Conservation (phyloP, 352 stramenopile genomes). For the Phytophthora parvispora region DNA sequence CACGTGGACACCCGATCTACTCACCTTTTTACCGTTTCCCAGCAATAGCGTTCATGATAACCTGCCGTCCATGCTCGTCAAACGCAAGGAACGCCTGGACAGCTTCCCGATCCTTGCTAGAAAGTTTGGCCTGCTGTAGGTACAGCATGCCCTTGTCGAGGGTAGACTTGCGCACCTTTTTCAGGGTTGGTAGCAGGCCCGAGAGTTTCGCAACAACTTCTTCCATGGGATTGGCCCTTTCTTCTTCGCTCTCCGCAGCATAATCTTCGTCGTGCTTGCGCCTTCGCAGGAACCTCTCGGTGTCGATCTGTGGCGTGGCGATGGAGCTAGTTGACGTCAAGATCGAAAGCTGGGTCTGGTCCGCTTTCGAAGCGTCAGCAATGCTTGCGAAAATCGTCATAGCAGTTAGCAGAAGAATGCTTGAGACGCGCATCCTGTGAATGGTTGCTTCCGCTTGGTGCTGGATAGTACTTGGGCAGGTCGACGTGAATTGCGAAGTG, state of each 20-base stretch:
- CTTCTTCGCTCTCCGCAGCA: too few species aligned
- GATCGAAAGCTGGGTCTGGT: neutral
- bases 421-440: neutral
- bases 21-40: too few species aligned
- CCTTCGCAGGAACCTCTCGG: neutral
- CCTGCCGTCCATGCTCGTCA: neutral
- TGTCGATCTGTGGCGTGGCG: neutral
- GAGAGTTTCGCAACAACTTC: neutral
- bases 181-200: neutral
- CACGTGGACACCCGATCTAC: too few species aligned
- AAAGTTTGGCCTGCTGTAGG: neutral
- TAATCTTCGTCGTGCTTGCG: neutral
- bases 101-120: neutral
- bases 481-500: neutral
- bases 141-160: neutral
- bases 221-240: neutral
- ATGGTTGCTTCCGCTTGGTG: neutral
- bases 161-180: neutral
- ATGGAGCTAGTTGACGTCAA: neutral
- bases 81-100: neutral
- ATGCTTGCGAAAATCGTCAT: neutral
- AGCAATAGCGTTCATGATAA: neutral
- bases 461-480: neutral
- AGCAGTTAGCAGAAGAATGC: neutral
- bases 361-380: neutral